These are phyloP conservation scores for Ceratobasidium sp. DNA, from an alignment of 1,284 basidiomycete species.

Conservation along the genomic window DNA sequence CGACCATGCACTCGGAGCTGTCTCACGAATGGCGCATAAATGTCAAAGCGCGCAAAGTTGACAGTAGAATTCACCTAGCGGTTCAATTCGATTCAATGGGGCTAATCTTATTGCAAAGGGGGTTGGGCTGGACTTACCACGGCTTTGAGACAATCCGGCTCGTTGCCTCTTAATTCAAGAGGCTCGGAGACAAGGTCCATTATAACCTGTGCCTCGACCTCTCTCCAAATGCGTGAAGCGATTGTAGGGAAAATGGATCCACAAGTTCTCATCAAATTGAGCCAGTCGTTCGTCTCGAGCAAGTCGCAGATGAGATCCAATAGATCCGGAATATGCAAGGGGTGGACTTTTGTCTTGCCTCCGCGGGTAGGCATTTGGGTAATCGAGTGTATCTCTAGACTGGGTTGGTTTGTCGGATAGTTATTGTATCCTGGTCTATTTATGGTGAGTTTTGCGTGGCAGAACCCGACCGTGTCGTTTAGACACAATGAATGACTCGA, in stretches of 20 bases:
- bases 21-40: conserved; percentile 32
- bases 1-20: conserved; percentile 20
- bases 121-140: no score
- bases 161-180: not conserved
- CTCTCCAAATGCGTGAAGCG: conserved; percentile 6
- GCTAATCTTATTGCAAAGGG: no score
- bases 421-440: no score
- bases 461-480: no score
- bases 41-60: conserved; percentile 21
- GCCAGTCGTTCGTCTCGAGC: not conserved
- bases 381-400: not conserved
- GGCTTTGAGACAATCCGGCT: no score
- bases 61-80: not conserved
- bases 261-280: not conserved
- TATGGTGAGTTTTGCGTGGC: no score
- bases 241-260: not conserved
- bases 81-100: no score
- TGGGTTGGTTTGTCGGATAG: no score
- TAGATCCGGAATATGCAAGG: not conserved
- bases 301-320: not conserved
- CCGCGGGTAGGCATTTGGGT: not conserved
- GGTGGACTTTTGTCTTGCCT: not conserved
- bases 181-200: not conserved
- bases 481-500: no score
- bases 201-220: conserved; percentile 4